Base-by-base conservation (phyloP, 2,329 filamentous ascomycete genomes). In the Hypoxylon sp. region DNA sequence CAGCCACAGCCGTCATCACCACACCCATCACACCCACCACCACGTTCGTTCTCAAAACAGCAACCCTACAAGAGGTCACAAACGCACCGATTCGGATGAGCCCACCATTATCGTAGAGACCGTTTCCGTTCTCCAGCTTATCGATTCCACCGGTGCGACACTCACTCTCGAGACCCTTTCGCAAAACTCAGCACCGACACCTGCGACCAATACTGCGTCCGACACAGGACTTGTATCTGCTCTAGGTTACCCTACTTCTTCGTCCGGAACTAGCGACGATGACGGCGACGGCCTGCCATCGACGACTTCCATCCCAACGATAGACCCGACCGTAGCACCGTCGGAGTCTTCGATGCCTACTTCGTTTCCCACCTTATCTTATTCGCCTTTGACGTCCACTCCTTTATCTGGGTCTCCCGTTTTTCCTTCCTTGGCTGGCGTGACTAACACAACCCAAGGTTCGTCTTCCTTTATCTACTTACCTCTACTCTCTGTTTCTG, bases 81-180 rank as follows among this genome's bases (percentile, higher is more conserved):
- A 64, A 51, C 69, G 66, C 46, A 58, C 67, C 67, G 72, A 73
- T 61, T 66, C 74, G 49, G 74, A 59, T 26, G 57, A 77, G 20
- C 62, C 73, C 51, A 76, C 79, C 70, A 76, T 84, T 71, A 83
- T 88, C 71, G 78, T 86, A 55, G 80, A 86, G 74, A 87, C 85
- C 70, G 76, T 88, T 67, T 85, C 84, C 24, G 78, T 87, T 73
- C 75, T 87, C 58, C 81, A 87, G 69, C 72, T 84, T 65, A 80
- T 87, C 66, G 83, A 87, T 75, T 76, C 77, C 46, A 73, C 75
- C 45, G 85, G 85, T 65, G 79, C 78, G 26, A 78, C 81, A 50
- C 72, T 85, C 46, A 75, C 79, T 53, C 73, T 82, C 20, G 76
- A 80, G 61, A 87, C 85, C 30, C 69, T 81, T 18, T 58, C 70